Base-by-base conservation (phyloP, 2,329 filamentous ascomycete species). In the Pyrenophora graminea region DNA sequence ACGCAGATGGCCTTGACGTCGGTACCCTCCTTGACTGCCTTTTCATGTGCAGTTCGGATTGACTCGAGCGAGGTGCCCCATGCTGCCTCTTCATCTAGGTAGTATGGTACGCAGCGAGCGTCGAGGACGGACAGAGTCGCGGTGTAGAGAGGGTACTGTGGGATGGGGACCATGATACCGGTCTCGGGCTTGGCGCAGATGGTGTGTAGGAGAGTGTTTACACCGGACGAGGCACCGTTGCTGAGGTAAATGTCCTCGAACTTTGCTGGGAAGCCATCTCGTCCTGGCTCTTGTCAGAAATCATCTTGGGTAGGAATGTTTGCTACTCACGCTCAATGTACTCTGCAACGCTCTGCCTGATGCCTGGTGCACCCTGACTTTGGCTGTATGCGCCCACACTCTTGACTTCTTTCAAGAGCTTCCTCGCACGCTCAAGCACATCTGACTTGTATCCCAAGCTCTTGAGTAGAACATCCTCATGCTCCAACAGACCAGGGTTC, bases 131-230 rank as follows among this genome's bases (percentile, higher is more conserved):
- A 81, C 56, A 99, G 84, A 1, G 92, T 94, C 21, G 94, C 94
- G 7, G 93, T 97, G 79, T 99, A 99, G 41, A 99, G 87, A 19
- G 94, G 94, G 75, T 99, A 99, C 76, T 99, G 94, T 6, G 94
- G 94, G 64, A 99, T 97, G 19, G 93, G 94, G 17, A 97, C 88
- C 56, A 99, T 85, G 48, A 99, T 84, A 54, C 94, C 94, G 4
- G 88, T 88, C 53, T 88, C 81, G 43, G 87, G 84, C 45, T 81
- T 80, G 45, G 89, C 84, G 77, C 91, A 95, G 73, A 99, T 90
- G 71, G 96, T 82, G 77, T 94, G 87, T 55, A 99, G 83, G 59
- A 97, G 85, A 10, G 92, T 96, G 80, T 92, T 96, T 58, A 99
- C 94, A 61, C 93, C 94, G 3, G 92, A 90, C 3, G 92, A 97